Evolutionary conservation across 2,329 filamentous ascomycete genomes (phyloP).

Genomic region (Pestalotiopsis sp.): DNA sequence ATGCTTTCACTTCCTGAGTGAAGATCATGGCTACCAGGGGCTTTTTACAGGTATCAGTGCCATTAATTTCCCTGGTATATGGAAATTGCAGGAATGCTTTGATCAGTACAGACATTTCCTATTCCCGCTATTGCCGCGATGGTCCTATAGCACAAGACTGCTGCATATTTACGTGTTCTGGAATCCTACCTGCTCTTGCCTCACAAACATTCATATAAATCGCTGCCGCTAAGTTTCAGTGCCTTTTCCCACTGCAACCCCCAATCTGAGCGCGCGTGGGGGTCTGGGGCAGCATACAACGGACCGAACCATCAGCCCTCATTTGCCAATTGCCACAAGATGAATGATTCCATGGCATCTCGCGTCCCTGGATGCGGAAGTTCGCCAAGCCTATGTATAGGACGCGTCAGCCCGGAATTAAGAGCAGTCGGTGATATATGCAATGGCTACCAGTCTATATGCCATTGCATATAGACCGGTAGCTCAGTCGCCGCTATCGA

Average conservation of each 20-base stretch:
- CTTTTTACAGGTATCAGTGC: too few relatives aligned
- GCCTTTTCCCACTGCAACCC: not conserved
- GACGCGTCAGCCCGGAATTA: not conserved
- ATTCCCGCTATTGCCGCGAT: too few relatives aligned
- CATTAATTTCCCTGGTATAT: too few relatives aligned
- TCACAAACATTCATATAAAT: not conserved
- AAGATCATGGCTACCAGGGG: not conserved
- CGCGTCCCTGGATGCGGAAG: not conserved
- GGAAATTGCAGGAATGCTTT: too few relatives aligned
- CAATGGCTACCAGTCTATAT: not conserved
- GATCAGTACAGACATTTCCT: too few relatives aligned
- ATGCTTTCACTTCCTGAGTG: not conserved
- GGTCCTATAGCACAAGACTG: too few relatives aligned
- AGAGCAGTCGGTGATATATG: not conserved
- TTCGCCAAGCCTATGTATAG: not conserved
- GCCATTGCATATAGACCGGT: too few relatives aligned
- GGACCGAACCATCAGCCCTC: not conserved
- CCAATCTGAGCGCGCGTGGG: not conserved
- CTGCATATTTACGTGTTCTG: too few relatives aligned
- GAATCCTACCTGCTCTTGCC: too few relatives aligned
- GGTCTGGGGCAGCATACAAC: not conserved
- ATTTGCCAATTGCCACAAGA: not conserved
- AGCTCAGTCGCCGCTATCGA: not conserved
- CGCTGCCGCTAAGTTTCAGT: not conserved
- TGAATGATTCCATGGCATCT: not conserved